Evolutionary conservation across 345 rosid genomes (phyloP).

Genomic region (Eucalyptus curtisii): DNA sequence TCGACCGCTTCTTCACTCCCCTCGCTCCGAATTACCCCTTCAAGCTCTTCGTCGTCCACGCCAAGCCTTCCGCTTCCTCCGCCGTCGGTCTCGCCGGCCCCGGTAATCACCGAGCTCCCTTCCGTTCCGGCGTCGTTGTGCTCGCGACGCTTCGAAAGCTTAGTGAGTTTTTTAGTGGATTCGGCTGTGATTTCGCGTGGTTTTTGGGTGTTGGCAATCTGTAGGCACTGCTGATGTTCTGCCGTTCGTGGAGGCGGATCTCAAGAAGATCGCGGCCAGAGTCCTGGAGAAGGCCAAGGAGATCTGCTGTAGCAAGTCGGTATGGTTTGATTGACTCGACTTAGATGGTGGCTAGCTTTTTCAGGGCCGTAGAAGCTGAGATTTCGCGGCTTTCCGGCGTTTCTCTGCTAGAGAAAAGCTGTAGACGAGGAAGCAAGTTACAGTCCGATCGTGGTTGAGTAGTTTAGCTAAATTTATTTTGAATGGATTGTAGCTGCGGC

Average conservation of each 20-base stretch:
- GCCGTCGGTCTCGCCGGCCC: constrained; percentile 69
- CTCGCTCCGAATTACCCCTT: constrained; percentile 42
- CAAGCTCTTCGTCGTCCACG: constrained; percentile 66
- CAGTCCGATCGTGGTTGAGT: not conserved
- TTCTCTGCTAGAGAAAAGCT: not conserved
- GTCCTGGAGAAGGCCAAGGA: constrained; percentile 61
- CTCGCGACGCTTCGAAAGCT: not conserved
- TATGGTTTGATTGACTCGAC: not conserved
- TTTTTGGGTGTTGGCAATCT: not conserved
- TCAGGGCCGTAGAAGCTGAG: not conserved
- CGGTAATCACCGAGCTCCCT: constrained; percentile 14
- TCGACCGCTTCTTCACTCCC: constrained; percentile 66
- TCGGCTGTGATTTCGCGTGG: not conserved
- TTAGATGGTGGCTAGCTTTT: not conserved
- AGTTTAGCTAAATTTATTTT: not conserved
- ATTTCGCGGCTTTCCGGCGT: not conserved
- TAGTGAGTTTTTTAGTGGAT: not conserved
- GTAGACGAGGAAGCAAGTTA: not conserved
- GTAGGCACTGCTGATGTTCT: constrained; percentile 69
- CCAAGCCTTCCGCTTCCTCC: constrained; percentile 57
- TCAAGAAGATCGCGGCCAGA: constrained; percentile 57
- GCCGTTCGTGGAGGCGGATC: constrained; percentile 59
- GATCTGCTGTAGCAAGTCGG: constrained; percentile 45
- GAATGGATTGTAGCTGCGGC: not conserved
- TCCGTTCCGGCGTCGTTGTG: not conserved